Conservation (phyloP, 202 grass and related monocot genomes). For the Digitaria exilis region DNA sequence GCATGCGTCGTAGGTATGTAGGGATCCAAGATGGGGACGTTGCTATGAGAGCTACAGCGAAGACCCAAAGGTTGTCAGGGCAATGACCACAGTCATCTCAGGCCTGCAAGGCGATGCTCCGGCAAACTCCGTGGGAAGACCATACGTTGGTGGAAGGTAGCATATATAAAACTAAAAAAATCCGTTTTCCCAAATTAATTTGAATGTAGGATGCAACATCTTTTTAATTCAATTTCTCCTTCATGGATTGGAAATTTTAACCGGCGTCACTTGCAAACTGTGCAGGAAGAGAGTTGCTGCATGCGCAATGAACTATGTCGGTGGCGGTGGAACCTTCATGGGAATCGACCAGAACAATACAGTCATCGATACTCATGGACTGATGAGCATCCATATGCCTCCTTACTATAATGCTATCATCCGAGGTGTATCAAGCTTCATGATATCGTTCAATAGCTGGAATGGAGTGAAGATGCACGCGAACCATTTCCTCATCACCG, state of each 20-base stretch:
- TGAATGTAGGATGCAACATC: neutral
- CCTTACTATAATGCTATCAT: constrained; percentile 68
- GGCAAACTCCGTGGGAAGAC: constrained; percentile 45
- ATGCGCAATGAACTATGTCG: constrained; percentile 78
- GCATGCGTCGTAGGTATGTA: constrained; percentile 64
- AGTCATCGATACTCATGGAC: constrained; percentile 53
- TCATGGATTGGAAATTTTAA: too few relatives aligned
- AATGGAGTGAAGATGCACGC: constrained; percentile 87
- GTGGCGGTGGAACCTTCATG: constrained; percentile 66
- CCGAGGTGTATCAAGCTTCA: constrained; percentile 77
- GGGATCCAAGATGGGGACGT: constrained; percentile 95
- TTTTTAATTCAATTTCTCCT: too few relatives aligned
- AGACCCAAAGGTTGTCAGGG: constrained; percentile 73
- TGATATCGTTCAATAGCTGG: constrained; percentile 85
- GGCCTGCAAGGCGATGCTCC: constrained; percentile 80
- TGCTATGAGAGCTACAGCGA: constrained; percentile 95
- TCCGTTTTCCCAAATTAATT: neutral
- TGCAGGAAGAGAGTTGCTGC: constrained; percentile 74
- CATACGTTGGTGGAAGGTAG: constrained; percentile 79
- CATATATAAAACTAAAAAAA: neutral
- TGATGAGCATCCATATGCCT: constrained; percentile 81
- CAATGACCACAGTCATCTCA: constrained; percentile 72
- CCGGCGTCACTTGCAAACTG: neutral
- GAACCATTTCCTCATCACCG: constrained; percentile 65
- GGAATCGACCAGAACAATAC: constrained; percentile 88